Evolutionary conservation across 176 grass and related monocot genomes (phyloP).

Genomic region (Lolium rigidum): DNA sequence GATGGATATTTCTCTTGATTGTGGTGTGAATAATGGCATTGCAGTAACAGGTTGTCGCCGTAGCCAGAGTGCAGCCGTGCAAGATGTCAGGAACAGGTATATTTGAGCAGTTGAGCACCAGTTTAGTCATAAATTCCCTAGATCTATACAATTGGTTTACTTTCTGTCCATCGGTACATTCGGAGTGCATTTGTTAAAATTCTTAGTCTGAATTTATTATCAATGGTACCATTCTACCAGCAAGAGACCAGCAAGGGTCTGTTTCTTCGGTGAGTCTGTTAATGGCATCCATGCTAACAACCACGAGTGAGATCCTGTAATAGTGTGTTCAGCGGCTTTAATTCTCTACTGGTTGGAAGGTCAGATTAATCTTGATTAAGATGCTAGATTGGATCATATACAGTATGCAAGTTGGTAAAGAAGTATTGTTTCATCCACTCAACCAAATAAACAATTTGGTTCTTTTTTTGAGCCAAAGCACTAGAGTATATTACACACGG

Average conservation of each 20-base stretch:
- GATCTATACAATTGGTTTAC: background rate
- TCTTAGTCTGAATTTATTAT: constrained; percentile 10
- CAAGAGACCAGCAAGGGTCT: no score
- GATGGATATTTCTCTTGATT: background rate
- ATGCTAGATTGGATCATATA: background rate
- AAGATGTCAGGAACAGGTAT: background rate
- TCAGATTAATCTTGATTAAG: background rate
- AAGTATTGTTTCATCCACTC: background rate
- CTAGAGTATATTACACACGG: no score
- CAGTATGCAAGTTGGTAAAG: background rate
- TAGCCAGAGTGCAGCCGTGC: background rate
- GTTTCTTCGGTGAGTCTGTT: no score
- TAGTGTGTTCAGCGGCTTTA: background rate
- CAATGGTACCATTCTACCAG: background rate
- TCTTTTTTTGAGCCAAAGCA: background rate
- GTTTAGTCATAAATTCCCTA: background rate
- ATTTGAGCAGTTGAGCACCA: background rate
- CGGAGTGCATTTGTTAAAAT: background rate
- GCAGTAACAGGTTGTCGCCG: background rate
- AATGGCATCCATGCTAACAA: background rate
- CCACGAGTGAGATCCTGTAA: background rate
- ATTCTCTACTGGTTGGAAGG: background rate
- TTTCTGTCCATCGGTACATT: background rate
- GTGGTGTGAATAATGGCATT: background rate
- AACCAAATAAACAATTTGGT: background rate